Evolutionary conservation across 768 basidiomycete species (phyloP), one percentile per base, ranked within the genome.

Genomic region (Tremella yokohamensis): DNA sequence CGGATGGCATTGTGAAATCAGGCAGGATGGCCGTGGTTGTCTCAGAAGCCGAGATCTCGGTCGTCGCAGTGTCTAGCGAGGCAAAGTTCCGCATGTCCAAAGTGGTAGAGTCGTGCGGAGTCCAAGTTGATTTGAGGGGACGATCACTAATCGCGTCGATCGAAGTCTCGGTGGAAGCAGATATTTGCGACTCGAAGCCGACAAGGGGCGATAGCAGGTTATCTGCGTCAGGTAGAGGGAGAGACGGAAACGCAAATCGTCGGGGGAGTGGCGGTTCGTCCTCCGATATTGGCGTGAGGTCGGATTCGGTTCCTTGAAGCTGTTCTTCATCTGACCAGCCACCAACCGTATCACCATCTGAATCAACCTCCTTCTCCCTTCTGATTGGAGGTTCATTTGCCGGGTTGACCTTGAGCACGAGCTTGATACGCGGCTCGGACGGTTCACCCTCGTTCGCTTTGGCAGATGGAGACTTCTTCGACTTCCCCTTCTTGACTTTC

Each of bases 281-380:
- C 18, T 29, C 24, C 11, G 22, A 34, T 34, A 39, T 52, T 11
- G 18, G 34, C 12, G 51, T 37, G 26, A 16, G 48, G 15, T 22
- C 24, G 26, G n/a, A 34, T 11, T n/a, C 37, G 13, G 4, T 52
- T 52, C 24, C 34, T 18, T 8, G 19, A 26, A 18, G 24, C 16
- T 39, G 51, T 53, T 58, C 64, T 34, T 62, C 66, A n/a, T 61
- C 58, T 4, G 64, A 63, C 38, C 49, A 67, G 13, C 62, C 68
- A 1, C 68, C 65, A 37, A 72, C 68, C 0, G 70, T 72, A 53
- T 72, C 70, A 6, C 70, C 70, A 40, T 72, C 70, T 16, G 70
- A 69, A 57, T 72, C 70, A 44, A 68, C 61, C 26, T 68, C 66
- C 54, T 68, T 68, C 42, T 22, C 25, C 42, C 26, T n/a, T 29